A percentile compares a stretch with the other conserved stretches of the same genome.
Conservation (phyloP, 1,284 basidiomycete species). For the Vanrija sp. region DNA sequence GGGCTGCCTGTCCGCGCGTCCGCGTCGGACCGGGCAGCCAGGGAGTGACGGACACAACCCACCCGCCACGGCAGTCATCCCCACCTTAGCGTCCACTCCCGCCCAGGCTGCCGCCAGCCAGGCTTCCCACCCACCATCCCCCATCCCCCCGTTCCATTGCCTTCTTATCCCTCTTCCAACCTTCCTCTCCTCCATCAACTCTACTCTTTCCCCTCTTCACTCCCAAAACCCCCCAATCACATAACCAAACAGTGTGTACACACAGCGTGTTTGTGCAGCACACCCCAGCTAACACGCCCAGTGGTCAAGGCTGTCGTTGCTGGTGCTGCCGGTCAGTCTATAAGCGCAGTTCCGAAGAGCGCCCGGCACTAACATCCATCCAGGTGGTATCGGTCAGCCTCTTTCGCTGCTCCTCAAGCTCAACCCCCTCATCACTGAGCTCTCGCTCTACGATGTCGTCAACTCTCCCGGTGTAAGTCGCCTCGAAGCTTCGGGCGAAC, state of each 20-base stretch:
- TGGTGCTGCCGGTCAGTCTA: constrained; percentile 72
- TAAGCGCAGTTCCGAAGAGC: too few species aligned
- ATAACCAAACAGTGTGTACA: constrained; percentile 7
- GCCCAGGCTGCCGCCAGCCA: neutral
- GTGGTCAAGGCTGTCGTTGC: constrained; percentile 93
- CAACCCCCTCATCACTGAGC: constrained; percentile 78
- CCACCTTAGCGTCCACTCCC: neutral
- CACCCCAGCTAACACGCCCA: constrained; percentile 9
- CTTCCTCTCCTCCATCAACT: neutral
- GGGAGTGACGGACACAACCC: too few species aligned
- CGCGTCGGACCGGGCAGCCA: too few species aligned
- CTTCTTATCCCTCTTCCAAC: neutral
- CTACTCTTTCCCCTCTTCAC: neutral
- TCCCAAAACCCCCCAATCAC: neutral
- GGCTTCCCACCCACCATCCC: neutral
- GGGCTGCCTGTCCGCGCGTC: too few species aligned
- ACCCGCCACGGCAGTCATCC: too few species aligned
- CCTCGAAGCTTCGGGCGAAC: neutral
- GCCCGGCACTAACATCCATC: neutral
- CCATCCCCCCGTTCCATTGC: neutral
- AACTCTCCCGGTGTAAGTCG: constrained; percentile 47
- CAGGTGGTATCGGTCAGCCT: constrained; percentile 75
- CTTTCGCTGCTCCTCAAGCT: constrained; percentile 84
- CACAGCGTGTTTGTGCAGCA: neutral
- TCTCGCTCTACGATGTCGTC: constrained; percentile 78